phyloP scores from a whole-genome alignment of 208 protist species.

The Tritrichomonas foetus region DNA sequence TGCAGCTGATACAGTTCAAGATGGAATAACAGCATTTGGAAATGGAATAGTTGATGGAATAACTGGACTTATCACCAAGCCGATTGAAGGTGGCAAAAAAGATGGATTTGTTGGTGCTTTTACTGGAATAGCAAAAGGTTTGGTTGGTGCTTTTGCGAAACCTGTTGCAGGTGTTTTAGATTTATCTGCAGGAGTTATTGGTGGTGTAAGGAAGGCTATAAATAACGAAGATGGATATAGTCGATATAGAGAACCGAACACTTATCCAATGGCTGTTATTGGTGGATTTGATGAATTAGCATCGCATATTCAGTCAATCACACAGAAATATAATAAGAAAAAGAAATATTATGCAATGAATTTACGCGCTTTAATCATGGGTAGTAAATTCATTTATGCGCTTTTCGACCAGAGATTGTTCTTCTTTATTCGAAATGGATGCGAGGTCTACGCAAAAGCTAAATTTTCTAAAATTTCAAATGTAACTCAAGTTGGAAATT shows the following conservation, averaged over 20 bases:
- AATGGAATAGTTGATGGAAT: background rate
- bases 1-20: background rate
- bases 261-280: background rate
- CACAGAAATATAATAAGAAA: background rate
- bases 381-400: too few species aligned
- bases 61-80: background rate
- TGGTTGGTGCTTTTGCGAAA: background rate
- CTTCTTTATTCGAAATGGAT: too few species aligned
- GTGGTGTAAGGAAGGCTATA: background rate
- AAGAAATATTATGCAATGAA: too few species aligned
- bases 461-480: too few species aligned
- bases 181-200: background rate
- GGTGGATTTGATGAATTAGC: background rate
- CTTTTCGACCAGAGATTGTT: too few species aligned
- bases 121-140: background rate
- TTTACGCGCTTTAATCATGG: too few species aligned
- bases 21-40: background rate
- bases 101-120: background rate
- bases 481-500: too few species aligned
- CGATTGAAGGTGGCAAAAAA: constrained; percentile 13
- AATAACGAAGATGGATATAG: background rate
- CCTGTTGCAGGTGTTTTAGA: background rate
- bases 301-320: background rate
- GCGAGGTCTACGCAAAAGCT: too few species aligned
- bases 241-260: background rate